Percentiles rank a stretch among this genome's conserved stretches.
These are phyloP conservation scores for Gaultheria prostrata DNA, from an alignment of 148 eudicot genomes.

Conservation along the genomic window DNA sequence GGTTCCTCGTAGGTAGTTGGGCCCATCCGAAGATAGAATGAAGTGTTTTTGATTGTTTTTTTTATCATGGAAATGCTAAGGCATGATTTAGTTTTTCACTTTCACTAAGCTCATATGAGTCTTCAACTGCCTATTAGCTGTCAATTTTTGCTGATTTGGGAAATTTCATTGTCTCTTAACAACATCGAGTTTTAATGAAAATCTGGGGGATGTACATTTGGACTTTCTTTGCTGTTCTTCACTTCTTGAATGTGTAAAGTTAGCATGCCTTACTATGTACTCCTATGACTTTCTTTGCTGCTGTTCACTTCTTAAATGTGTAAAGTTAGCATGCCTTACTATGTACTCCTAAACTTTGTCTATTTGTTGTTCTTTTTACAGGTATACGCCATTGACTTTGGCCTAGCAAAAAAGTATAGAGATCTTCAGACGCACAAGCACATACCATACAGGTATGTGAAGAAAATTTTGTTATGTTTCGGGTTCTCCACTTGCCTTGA, in stretches of 20 bases:
- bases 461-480: not conserved
- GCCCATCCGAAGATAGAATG: not conserved
- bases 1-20: not conserved
- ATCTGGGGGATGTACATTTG: not conserved
- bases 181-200: not conserved
- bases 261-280: not conserved
- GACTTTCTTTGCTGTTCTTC: not conserved
- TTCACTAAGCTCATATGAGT: not conserved
- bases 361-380: conserved; percentile 24
- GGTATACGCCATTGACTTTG: conserved; percentile 95
- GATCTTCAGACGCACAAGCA: conserved; percentile 99
- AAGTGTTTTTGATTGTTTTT: not conserved
- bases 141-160: not conserved
- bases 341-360: not conserved
- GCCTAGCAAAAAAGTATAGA: conserved; percentile 90
- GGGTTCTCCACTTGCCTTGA: not conserved
- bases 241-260: not conserved
- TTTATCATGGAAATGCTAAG: not conserved
- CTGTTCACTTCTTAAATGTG: not conserved
- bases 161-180: not conserved
- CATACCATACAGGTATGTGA: conserved; percentile 86
- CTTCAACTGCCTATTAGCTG: not conserved
- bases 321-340: not conserved
- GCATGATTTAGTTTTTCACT: not conserved
- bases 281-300: not conserved